Conservation (phyloP, 495 filamentous ascomycete genomes). For the Penicillium pulvis region DNA sequence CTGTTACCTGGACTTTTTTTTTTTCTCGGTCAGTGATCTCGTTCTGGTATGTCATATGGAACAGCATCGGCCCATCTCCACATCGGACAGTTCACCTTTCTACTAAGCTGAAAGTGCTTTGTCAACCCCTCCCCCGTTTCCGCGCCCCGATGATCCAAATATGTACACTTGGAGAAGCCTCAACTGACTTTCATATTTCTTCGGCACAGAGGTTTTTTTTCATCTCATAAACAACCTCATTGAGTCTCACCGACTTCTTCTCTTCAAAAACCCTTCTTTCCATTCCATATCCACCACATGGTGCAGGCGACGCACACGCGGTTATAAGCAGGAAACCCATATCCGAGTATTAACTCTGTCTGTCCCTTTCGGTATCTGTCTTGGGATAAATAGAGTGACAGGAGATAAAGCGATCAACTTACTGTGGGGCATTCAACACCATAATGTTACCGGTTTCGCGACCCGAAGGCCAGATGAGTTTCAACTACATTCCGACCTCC, state of each 20-base stretch:
- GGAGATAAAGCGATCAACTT: slow-evolving; percentile 29
- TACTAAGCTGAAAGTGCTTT: slow-evolving; percentile 10
- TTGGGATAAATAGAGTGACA: slow-evolving; percentile 17
- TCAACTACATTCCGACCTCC: slow-evolving; percentile 71
- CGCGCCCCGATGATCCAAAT: slow-evolving; percentile 3
- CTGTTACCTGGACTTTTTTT: neutral
- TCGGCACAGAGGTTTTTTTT: neutral
- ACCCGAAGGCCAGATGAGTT: slow-evolving; percentile 73
- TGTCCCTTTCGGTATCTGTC: slow-evolving; percentile 15
- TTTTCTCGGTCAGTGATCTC: neutral
- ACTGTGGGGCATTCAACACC: slow-evolving; percentile 37
- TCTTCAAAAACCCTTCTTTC: neutral
- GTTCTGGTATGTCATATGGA: neutral
- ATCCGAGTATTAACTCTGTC: slow-evolving; percentile 13
- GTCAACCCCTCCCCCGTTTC: slow-evolving; percentile 27
- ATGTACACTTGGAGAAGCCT: slow-evolving; percentile 4
- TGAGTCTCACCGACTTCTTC: neutral
- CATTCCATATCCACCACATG: slow-evolving; percentile 15
- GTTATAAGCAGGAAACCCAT: slow-evolving; percentile 14
- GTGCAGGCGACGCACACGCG: slow-evolving; percentile 16
- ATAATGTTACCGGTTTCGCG: slow-evolving; percentile 87
- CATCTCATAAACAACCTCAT: neutral
- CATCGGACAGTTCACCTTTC: slow-evolving; percentile 6
- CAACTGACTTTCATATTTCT: slow-evolving; percentile 9
- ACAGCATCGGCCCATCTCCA: neutral